These are phyloP conservation scores for Aspergillus affinis DNA, from an alignment of 495 filamentous ascomycete species.

Conservation along the genomic window DNA sequence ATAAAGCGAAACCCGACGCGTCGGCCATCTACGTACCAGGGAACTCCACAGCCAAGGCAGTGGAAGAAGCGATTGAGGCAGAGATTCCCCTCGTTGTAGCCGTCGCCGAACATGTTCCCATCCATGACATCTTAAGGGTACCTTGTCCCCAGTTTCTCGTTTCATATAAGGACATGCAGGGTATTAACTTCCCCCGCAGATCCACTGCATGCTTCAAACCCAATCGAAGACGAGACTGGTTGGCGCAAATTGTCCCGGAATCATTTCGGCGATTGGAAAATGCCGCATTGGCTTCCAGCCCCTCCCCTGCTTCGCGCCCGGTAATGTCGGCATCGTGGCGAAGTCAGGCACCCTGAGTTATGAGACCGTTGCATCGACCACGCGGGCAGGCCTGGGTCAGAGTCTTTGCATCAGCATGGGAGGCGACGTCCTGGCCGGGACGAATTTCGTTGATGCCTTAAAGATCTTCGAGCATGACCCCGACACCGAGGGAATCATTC, in stretches of 20 bases:
- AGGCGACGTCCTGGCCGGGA: conserved; percentile 81
- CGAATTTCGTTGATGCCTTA: conserved; percentile 75
- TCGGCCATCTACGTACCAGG: conserved; percentile 87
- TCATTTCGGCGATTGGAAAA: conserved; percentile 77
- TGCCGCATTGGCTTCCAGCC: conserved; percentile 91
- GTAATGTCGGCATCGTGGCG: conserved; percentile 76
- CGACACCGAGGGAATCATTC: conserved; percentile 76
- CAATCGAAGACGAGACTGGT: conserved; percentile 81
- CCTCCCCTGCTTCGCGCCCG: conserved; percentile 69
- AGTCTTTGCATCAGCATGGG: conserved; percentile 86
- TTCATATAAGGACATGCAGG: neutral
- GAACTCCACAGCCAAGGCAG: conserved; percentile 70
- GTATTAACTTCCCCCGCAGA: conserved; percentile 34
- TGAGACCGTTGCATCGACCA: conserved; percentile 82
- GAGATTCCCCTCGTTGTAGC: conserved; percentile 86
- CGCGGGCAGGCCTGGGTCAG: conserved; percentile 78
- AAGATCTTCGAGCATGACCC: conserved; percentile 70
- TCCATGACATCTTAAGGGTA: conserved; percentile 82
- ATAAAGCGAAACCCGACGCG: conserved; percentile 75
- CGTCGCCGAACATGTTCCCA: conserved; percentile 87
- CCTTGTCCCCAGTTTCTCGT: conserved; percentile 23
- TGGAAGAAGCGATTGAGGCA: conserved; percentile 86
- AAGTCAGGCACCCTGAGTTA: conserved; percentile 90
- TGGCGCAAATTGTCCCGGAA: conserved; percentile 84
- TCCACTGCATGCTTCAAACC: conserved; percentile 74